Evolutionary conservation across 1,284 basidiomycete species (phyloP).

Genomic region (Fomitiporia mediterranea): DNA sequence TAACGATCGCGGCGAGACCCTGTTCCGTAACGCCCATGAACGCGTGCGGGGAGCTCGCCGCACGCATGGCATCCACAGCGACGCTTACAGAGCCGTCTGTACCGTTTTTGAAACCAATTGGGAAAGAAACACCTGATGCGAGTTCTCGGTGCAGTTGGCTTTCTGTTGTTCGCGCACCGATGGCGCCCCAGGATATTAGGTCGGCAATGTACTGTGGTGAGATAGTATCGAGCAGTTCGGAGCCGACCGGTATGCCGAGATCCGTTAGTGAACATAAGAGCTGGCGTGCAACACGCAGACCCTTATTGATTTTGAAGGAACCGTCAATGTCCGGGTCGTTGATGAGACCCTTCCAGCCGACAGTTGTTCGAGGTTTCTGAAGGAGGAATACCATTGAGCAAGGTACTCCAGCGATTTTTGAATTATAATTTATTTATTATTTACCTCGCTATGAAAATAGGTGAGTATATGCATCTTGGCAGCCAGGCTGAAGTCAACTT

Average conservation of each 20-base stretch:
- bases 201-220: constrained; percentile 82
- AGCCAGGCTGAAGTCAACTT: constrained; percentile 27
- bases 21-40: constrained; percentile 99
- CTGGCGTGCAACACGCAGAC: constrained; percentile 81
- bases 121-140: constrained; percentile 85
- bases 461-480: background rate
- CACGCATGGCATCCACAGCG: constrained; percentile 96
- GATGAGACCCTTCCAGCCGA: constrained; percentile 86
- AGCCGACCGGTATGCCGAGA: constrained; percentile 88
- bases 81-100: constrained; percentile 85
- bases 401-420: no score
- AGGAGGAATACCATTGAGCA: constrained; percentile 18
- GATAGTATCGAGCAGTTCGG: constrained; percentile 93
- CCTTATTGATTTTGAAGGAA: constrained; percentile 96
- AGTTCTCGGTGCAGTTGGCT: constrained; percentile 92
- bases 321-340: constrained; percentile 92
- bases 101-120: constrained; percentile 98
- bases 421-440: constrained; percentile 24
- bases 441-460: constrained; percentile 16
- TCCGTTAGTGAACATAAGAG: constrained; percentile 88
- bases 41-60: constrained; percentile 87
- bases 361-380: constrained; percentile 84
- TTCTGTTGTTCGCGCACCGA: constrained; percentile 95
- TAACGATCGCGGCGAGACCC: constrained; percentile 92
- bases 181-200: constrained; percentile 94